A percentile compares a stretch with the other conserved stretches of the same genome.
Evolutionary conservation across 495 filamentous ascomycete genomes (phyloP).

Genomic region (Lasiosphaeria hispida): DNA sequence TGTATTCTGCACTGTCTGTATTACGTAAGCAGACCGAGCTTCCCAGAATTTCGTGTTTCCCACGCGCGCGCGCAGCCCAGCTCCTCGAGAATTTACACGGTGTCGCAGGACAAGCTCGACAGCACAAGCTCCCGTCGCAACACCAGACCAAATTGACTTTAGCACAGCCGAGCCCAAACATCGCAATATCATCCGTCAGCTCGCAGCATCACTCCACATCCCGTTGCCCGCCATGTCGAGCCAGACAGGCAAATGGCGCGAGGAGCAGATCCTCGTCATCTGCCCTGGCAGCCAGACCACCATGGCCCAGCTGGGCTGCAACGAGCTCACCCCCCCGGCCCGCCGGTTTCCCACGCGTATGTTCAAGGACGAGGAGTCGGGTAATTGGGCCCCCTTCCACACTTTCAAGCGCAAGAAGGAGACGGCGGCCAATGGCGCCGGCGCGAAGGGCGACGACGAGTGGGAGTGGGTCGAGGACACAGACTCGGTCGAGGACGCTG

Average conservation of each 20-base stretch:
- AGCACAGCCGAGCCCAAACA: neutral
- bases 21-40: constrained; percentile 16
- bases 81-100: constrained; percentile 7
- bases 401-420: constrained; percentile 68
- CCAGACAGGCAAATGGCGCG: constrained; percentile 51
- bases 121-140: constrained; percentile 6
- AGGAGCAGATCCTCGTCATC: constrained; percentile 67
- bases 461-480: constrained; percentile 80
- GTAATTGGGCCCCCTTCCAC: constrained; percentile 80
- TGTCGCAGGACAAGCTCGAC: neutral
- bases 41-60: constrained; percentile 4
- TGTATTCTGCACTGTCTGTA: neutral
- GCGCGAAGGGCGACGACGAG: constrained; percentile 33
- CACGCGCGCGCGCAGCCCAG: constrained; percentile 5
- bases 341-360: constrained; percentile 85
- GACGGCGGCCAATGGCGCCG: constrained; percentile 34
- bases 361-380: constrained; percentile 77
- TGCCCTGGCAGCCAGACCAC: constrained; percentile 92
- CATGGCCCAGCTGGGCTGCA: constrained; percentile 87
- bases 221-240: constrained; percentile 37
- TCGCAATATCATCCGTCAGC: neutral
- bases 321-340: constrained; percentile 84
- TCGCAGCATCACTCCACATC: neutral
- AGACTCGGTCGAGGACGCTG: constrained; percentile 80
- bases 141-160: neutral